Conservation (phyloP, 129 eudicot species). For the Glebionis coronaria region DNA sequence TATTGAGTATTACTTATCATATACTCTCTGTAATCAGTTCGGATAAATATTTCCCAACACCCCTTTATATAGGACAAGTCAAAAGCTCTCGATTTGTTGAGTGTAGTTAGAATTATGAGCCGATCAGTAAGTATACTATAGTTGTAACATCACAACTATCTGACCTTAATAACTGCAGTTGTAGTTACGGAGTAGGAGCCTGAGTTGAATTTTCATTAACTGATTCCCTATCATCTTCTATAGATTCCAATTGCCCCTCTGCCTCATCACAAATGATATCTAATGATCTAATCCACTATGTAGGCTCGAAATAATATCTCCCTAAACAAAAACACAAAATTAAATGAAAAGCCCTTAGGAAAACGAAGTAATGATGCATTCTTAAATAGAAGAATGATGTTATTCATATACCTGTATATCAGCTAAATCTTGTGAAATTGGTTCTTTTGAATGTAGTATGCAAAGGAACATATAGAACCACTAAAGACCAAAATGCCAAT, state of each 20-base stretch:
- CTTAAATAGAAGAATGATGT: neutral
- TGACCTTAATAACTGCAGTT: conserved; percentile 60
- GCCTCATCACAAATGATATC: conserved; percentile 84
- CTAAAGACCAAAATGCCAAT: conserved; percentile 54
- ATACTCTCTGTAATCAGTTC: too few species aligned
- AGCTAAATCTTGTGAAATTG: conserved; percentile 78
- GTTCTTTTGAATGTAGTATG: conserved; percentile 75
- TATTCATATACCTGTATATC: conserved; percentile 64
- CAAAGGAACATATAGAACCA: conserved; percentile 66
- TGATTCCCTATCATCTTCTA: conserved; percentile 33
- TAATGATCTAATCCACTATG: conserved; percentile 74
- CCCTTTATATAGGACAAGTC: too few species aligned
- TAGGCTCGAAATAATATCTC: conserved; percentile 72
- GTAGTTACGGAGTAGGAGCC: conserved; percentile 42
- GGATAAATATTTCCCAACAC: too few species aligned
- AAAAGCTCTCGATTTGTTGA: too few species aligned
- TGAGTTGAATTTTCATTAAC: conserved; percentile 25
- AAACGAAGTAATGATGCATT: neutral
- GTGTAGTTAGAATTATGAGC: too few species aligned
- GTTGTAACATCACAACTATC: conserved; percentile 10
- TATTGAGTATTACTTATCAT: too few species aligned
- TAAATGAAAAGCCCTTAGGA: neutral
- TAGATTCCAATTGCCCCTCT: conserved; percentile 44
- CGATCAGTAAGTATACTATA: too few species aligned
- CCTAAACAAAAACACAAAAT: conserved; percentile 40